These are phyloP conservation scores for Boletus semigastroideus DNA, from an alignment of 1,284 basidiomycete genomes.

Conservation along the genomic window DNA sequence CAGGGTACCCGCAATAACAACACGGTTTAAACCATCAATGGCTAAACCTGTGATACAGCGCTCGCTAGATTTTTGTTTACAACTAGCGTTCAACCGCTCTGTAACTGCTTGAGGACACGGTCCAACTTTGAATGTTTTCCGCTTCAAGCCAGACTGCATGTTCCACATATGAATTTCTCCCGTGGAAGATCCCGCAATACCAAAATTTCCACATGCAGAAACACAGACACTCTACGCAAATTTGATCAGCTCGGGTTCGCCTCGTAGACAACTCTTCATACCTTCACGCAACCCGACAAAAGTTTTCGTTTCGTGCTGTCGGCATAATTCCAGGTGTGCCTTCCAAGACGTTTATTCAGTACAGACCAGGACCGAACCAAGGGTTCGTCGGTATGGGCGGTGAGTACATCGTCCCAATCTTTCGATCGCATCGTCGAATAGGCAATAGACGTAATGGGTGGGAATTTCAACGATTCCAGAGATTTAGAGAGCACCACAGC, in stretches of 20 bases:
- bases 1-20: constrained; percentile 80
- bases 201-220: constrained; percentile 96
- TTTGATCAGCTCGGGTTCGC: background rate
- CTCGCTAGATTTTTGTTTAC: constrained; percentile 48
- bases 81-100: constrained; percentile 41
- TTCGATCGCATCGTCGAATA: constrained; percentile 82
- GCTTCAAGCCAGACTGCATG: constrained; percentile 90
- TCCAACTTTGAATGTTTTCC: constrained; percentile 75
- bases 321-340: constrained; percentile 59
- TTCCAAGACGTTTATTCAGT: constrained; percentile 79
- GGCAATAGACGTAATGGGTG: constrained; percentile 74
- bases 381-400: constrained; percentile 81
- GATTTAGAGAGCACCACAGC: constrained; percentile 80
- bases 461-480: constrained; percentile 78
- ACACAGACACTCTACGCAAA: constrained; percentile 75
- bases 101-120: constrained; percentile 54
- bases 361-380: constrained; percentile 87
- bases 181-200: constrained; percentile 77
- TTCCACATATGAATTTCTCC: constrained; percentile 90
- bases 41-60: constrained; percentile 81
- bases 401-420: constrained; percentile 98
- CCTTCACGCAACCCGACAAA: constrained; percentile 62
- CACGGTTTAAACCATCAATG: constrained; percentile 83
- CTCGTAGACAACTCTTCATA: constrained; percentile 29
- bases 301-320: constrained; percentile 50